Evolutionary conservation across 116 monocot genomes (phyloP).

Genomic region (Iris pallida): DNA sequence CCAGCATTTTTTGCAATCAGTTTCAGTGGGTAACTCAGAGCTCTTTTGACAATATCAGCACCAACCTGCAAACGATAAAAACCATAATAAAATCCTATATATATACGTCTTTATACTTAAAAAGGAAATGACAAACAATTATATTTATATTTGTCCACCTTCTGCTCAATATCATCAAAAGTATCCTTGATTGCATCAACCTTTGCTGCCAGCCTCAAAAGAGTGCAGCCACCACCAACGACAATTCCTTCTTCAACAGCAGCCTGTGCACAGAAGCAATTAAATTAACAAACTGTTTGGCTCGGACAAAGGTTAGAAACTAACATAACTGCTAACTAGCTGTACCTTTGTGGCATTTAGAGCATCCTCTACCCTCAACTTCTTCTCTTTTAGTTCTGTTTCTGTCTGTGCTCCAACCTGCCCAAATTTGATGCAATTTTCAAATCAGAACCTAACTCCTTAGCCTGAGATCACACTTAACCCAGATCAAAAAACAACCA

Average conservation of each 20-base stretch:
- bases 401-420: conserved; percentile 40
- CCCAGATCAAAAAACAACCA: too few species aligned
- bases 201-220: conserved; percentile 69
- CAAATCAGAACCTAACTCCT: not conserved
- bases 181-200: conserved; percentile 82
- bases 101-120: not conserved
- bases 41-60: conserved; percentile 77
- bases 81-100: not conserved
- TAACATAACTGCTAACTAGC: not conserved
- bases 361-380: conserved; percentile 36
- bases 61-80: conserved; percentile 46
- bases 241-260: conserved; percentile 90
- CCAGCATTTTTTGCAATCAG: conserved; percentile 95
- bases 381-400: conserved; percentile 30
- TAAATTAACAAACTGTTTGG: not conserved
- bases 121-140: not conserved
- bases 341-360: conserved; percentile 37
- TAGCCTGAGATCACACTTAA: too few species aligned
- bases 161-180: conserved; percentile 80
- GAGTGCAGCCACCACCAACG: conserved; percentile 82
- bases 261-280: conserved; percentile 28
- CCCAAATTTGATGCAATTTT: not conserved
- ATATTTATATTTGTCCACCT: conserved; percentile 18
- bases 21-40: conserved; percentile 77
- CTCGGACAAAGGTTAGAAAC: not conserved